Evolutionary conservation across 805 yeast species (phyloP).

Genomic region (Wickerhamiella bombiphila): DNA sequence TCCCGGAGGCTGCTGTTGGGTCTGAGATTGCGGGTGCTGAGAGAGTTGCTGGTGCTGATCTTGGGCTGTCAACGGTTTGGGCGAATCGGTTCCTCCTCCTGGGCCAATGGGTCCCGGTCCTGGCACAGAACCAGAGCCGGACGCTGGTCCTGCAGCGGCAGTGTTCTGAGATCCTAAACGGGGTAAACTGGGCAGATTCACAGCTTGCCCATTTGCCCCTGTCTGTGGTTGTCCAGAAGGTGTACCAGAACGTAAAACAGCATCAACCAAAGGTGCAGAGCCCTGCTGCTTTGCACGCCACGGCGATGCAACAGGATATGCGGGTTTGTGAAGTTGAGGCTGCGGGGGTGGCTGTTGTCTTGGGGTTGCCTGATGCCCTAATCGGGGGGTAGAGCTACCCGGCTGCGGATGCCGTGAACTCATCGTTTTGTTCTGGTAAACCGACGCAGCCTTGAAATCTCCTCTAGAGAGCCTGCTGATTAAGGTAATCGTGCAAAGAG

Average conservation of each 20-base stretch:
- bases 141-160: neutral
- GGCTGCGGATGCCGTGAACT: neutral
- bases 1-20: neutral
- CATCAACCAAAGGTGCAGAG: constrained; percentile 1
- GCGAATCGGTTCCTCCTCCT: neutral
- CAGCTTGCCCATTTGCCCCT: constrained; percentile 3
- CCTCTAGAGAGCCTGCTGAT: too few relatives aligned
- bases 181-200: constrained; percentile 13
- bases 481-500: too few relatives aligned
- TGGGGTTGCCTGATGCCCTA: neutral
- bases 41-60: constrained; percentile 4
- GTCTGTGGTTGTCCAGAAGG: neutral
- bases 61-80: neutral
- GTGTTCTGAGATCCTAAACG: constrained; percentile 8
- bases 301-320: constrained; percentile 11
- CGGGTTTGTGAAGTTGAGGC: neutral
- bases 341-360: neutral
- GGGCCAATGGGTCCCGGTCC: constrained; percentile 1
- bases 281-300: constrained; percentile 6
- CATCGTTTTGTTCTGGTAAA: too few relatives aligned
- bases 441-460: neutral
- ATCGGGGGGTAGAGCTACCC: neutral
- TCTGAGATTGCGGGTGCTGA: neutral
- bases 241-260: neutral
- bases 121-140: neutral